Evolutionary conservation across 2,329 filamentous ascomycete genomes (phyloP), one percentile per base, ranked within the genome.

Genomic region (Fusarium oxysporum): DNA sequence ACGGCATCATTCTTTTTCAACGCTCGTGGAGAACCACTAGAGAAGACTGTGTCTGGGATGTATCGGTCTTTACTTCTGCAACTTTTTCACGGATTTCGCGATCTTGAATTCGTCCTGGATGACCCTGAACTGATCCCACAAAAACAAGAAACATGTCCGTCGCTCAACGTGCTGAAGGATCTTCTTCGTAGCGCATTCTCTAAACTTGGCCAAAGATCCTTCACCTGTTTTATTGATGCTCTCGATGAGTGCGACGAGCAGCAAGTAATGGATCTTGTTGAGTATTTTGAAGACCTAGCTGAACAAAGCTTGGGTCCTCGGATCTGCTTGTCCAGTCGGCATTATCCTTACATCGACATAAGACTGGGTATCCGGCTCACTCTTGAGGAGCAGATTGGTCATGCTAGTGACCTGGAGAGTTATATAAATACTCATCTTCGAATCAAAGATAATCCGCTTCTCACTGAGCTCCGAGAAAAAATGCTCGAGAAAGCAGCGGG

Each of bases 1-100:
- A 73, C 84, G 1, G 62, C 85, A 1, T 85, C 82, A 0, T 88
- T 87, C 75, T 89, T 88, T 75, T 88, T 88, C 79, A 85, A 87
- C 50, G 86, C 86, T 0, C 77, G 85, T 43, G 86, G 86, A 0
- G 78, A 79, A 0, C 10, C 76, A 3, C 73, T 86, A 3, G 85
- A 89, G 59, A 86, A 80, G 59, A 83, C 86, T 0, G 79, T 81
- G 0, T 33, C 78, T 0, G 88, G 88, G 1, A 82, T 90, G 77
- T 89, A 88, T 70, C 83, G 86, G 6, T 86, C 86, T 0, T 67
- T 90, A 5, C 63, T 90, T 0, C 68, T 79, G 4, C 86, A 90
- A 54, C 76, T 90, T 0, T 75, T 89, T 0, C 32, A 80, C 0
- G 70, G 77, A 1, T 62, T 78, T 5, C 77, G 80, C 0, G 77